Evolutionary conservation across 345 rosid genomes (phyloP).

Genomic region (Noccaea bulbosa): DNA sequence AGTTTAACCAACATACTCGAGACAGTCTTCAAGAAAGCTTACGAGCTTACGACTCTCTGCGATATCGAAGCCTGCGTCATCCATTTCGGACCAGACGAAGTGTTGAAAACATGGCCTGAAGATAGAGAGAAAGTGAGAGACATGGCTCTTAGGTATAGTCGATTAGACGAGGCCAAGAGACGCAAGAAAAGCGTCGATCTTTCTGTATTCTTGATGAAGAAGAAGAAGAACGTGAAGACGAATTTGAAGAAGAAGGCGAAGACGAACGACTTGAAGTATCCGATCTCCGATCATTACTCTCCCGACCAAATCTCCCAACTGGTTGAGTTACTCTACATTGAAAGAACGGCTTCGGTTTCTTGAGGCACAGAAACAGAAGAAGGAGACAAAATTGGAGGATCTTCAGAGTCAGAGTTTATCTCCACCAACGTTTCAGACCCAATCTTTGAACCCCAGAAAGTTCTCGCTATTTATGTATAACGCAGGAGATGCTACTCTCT

Average conservation of each 20-base stretch:
- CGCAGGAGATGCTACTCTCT: constrained; percentile 5
- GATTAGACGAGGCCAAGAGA: neutral
- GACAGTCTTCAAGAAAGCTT: constrained; percentile 27
- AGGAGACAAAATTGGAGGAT: neutral
- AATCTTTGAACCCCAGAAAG: constrained; percentile 25
- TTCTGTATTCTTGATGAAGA: neutral
- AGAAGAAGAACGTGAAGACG: neutral
- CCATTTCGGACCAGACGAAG: constrained; percentile 9
- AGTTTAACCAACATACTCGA: neutral
- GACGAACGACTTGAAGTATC: constrained; percentile 2
- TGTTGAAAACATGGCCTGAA: constrained; percentile 27
- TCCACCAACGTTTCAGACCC: too few species aligned
- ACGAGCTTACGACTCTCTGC: constrained; percentile 24
- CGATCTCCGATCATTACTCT: constrained; percentile 22
- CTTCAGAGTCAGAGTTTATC: neutral
- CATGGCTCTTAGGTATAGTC: constrained; percentile 16
- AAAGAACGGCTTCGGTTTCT: constrained; percentile 11
- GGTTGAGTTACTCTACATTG: neutral
- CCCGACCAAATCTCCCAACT: neutral
- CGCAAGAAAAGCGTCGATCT: constrained; percentile 11
- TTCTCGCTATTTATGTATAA: constrained; percentile 13
- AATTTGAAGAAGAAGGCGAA: neutral
- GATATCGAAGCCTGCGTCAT: constrained; percentile 14
- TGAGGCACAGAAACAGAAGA: neutral
- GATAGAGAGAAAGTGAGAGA: constrained; percentile 14